These are phyloP conservation scores for Rhodotorula taiwanensis DNA, from an alignment of 768 basidiomycete genomes.

Conservation along the genomic window DNA sequence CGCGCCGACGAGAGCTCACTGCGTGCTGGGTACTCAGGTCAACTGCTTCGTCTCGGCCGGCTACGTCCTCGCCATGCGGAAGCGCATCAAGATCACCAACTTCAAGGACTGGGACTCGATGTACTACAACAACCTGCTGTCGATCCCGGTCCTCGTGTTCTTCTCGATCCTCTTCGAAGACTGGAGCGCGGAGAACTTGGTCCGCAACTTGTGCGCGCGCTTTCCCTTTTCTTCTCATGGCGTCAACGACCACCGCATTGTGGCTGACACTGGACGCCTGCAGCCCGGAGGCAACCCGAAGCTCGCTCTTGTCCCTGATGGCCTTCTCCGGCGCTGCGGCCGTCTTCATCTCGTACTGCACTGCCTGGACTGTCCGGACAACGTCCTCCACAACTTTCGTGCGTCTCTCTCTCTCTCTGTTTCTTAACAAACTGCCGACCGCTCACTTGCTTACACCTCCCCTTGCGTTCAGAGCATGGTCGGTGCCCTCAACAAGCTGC, in stretches of 20 bases:
- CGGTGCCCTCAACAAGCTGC: slow-evolving; percentile 92
- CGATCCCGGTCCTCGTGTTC: slow-evolving; percentile 77
- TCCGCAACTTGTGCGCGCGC: slow-evolving; percentile 75
- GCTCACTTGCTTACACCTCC: slow-evolving; percentile 50
- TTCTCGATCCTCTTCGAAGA: slow-evolving; percentile 81
- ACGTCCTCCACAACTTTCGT: slow-evolving; percentile 94
- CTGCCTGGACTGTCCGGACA: slow-evolving; percentile 94
- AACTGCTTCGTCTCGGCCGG: slow-evolving; percentile 86
- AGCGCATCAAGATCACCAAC: slow-evolving; percentile 85
- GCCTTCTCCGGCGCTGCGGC: slow-evolving; percentile 96
- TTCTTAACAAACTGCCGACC: not conserved
- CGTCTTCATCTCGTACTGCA: slow-evolving; percentile 91
- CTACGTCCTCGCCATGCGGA: slow-evolving; percentile 93
- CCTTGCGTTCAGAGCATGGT: slow-evolving; percentile 57
- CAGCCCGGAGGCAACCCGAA: slow-evolving; percentile 76
- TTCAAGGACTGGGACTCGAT: slow-evolving; percentile 99
- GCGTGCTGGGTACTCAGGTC: slow-evolving; percentile 37
- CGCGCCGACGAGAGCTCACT: too few relatives aligned
- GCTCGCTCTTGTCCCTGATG: slow-evolving; percentile 74
- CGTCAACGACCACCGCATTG: not conserved
- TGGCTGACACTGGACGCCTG: not conserved
- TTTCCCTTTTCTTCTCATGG: not conserved
- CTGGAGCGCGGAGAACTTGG: slow-evolving; percentile 73
- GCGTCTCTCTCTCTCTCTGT: not conserved
- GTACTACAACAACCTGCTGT: slow-evolving; percentile 96